Evolutionary conservation across 139 green algal genomes (phyloP).

Genomic region (Asterochloris sp.): DNA sequence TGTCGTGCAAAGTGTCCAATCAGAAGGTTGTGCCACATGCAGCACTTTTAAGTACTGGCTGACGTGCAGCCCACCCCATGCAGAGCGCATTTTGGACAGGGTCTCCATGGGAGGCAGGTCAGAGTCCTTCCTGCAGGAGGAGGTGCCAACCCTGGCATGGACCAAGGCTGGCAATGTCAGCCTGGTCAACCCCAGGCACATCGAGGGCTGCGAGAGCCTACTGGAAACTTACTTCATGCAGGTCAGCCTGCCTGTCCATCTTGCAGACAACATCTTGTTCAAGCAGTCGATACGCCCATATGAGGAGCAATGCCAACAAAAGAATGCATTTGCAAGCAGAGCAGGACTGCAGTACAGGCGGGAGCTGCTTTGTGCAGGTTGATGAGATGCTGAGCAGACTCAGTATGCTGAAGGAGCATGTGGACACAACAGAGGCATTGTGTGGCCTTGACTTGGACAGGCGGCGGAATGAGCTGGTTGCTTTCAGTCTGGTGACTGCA

Average conservation of each 20-base stretch:
- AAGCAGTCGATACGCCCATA: background rate
- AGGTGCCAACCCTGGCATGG: constrained; percentile 9
- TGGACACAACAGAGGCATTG: constrained; percentile 5
- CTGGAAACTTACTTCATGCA: constrained; percentile 31
- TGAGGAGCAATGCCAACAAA: background rate
- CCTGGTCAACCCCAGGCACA: constrained; percentile 4
- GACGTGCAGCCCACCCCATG: no score
- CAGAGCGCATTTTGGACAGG: no score
- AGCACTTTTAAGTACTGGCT: no score
- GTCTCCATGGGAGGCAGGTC: no score
- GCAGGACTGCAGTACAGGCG: background rate
- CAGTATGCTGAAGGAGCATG: background rate
- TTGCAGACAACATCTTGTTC: background rate
- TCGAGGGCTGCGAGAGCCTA: constrained; percentile 22
- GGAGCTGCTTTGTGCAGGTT: background rate
- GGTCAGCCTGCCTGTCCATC: background rate
- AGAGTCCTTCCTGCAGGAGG: background rate
- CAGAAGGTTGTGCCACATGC: no score
- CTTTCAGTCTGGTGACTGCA: background rate
- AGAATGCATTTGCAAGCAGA: background rate
- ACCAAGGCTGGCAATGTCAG: constrained; percentile 12
- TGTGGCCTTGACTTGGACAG: background rate
- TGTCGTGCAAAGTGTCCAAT: no score
- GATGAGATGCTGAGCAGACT: constrained; percentile 8
- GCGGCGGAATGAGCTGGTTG: constrained; percentile 18